These are phyloP conservation scores for Parachlorella kessleri DNA, from an alignment of 139 green algal species.

Conservation along the genomic window DNA sequence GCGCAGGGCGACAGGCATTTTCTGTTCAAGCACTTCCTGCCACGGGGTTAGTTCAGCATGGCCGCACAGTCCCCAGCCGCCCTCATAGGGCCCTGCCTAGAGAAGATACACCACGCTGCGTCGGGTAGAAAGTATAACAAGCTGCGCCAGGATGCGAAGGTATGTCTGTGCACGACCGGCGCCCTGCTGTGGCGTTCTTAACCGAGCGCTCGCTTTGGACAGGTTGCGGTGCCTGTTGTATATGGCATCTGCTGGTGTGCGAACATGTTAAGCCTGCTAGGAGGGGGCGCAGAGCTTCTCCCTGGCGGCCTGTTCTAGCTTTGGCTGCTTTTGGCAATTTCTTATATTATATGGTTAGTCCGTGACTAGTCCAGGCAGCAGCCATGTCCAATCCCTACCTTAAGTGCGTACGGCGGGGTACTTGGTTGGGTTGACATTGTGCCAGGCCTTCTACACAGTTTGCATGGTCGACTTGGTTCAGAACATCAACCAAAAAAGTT, in stretches of 20 bases:
- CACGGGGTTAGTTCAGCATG: neutral
- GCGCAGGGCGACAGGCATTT: conserved; percentile 32
- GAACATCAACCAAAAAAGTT: too few species aligned
- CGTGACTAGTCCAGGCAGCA: too few species aligned
- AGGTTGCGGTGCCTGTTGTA: neutral
- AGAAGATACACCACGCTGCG: conserved; percentile 46
- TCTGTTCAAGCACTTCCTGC: conserved; percentile 24
- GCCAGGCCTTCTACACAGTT: too few species aligned
- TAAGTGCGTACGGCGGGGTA: too few species aligned
- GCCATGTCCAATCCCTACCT: too few species aligned
- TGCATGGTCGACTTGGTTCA: too few species aligned
- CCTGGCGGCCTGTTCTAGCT: too few species aligned
- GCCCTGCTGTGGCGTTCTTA: neutral
- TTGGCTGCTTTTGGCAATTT: too few species aligned
- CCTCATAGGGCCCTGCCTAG: conserved; percentile 50
- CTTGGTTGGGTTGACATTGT: too few species aligned
- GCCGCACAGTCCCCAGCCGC: conserved; percentile 7
- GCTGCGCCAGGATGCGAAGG: conserved; percentile 52
- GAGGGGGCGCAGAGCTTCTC: too few species aligned
- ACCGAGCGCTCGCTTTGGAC: too few species aligned
- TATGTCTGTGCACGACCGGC: neutral
- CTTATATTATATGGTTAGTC: too few species aligned
- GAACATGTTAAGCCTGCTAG: neutral
- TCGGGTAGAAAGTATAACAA: conserved; percentile 51
- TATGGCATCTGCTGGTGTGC: neutral